A percentile compares a stretch with the other conserved stretches of the same genome.
These are phyloP conservation scores for Cephaloascus albidus DNA, from an alignment of 805 yeast species.

Conservation along the genomic window DNA sequence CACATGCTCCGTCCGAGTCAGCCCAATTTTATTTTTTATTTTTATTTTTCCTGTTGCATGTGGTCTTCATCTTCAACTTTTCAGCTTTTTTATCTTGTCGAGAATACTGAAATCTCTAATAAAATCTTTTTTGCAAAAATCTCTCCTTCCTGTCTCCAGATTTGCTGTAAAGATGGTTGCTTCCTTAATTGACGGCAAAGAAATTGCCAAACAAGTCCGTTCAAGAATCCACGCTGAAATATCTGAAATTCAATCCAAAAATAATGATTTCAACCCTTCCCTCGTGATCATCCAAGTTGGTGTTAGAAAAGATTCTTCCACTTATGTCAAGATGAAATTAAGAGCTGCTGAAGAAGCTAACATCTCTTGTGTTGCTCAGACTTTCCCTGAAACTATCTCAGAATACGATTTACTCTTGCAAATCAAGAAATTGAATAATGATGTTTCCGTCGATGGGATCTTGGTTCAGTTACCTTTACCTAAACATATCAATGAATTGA, in stretches of 20 bases:
- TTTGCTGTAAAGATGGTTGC: too few species aligned
- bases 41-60: too few species aligned
- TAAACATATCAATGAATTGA: slow-evolving; percentile 55
- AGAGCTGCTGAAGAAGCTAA: slow-evolving; percentile 70
- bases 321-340: slow-evolving; percentile 72
- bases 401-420: slow-evolving; percentile 46
- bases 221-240: slow-evolving; percentile 29
- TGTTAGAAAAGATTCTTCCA: slow-evolving; percentile 67
- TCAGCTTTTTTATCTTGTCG: too few species aligned
- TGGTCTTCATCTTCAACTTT: too few species aligned
- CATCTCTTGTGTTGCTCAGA: slow-evolving; percentile 50
- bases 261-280: slow-evolving; percentile 53
- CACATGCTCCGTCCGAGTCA: too few species aligned
- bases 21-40: too few species aligned
- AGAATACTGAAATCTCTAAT: too few species aligned
- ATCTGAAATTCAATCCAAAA: slow-evolving; percentile 24
- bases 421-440: slow-evolving; percentile 49
- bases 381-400: slow-evolving; percentile 45
- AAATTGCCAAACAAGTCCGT: slow-evolving; percentile 30
- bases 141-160: too few species aligned
- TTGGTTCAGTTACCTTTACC: slow-evolving; percentile 76
- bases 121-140: too few species aligned
- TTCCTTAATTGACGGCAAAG: slow-evolving; percentile 31
- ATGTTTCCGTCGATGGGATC: slow-evolving; percentile 57
- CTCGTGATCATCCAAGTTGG: slow-evolving; percentile 74